Base-by-base conservation (phyloP, 805 yeast genomes). In the Suhomyces tanzawaensis region DNA sequence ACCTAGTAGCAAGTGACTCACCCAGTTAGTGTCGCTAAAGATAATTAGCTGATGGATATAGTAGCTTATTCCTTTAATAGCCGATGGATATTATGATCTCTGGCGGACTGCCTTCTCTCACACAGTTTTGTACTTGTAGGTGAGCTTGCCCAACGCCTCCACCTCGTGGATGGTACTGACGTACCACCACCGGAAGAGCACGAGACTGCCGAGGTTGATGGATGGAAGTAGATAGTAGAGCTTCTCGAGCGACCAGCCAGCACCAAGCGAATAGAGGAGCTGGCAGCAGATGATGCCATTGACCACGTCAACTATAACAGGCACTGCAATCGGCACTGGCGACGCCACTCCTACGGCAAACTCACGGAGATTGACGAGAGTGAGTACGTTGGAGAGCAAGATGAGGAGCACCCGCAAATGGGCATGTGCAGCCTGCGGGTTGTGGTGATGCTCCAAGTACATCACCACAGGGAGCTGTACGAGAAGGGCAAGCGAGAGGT, bases 111-210 rank as follows among this genome's bases (percentile, higher is more conserved):
- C n/a, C n/a, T n/a, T n/a, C n/a, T 22, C 18, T 32, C 32, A 55
- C 3, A 49, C 58, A 21, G 41, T 46, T 37, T 56, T 56, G 44
- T 37, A 56, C 42, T 56, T 54, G 34, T 56, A 56, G 36, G 43
- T 42, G 27, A 52, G 35, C 9, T 36, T 41, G 29, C 42, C 41
- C 26, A 56, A 46, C 7, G 33, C 42, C 7, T 29, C 29, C 12
- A 56, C 44, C 3, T 50, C 50, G 3, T 22, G 24, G 13, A 37
- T 23, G n/a, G 41, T 33, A 15, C 37, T 41, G 2, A 19, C 16
- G 30, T 44, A 46, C 49, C 55, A 49, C 26, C 45, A 36, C 21
- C 49, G 25, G 22, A 50, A 34, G 21, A 49, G 29, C 8, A 44
- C 36, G 29, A 49, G 40, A 15, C 41, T 41, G 13, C 31, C 41